A percentile compares a stretch with the other conserved stretches of the same genome.
phyloP scores from a whole-genome alignment of 1,284 basidiomycete genomes.

The Volvariella volvacea region DNA sequence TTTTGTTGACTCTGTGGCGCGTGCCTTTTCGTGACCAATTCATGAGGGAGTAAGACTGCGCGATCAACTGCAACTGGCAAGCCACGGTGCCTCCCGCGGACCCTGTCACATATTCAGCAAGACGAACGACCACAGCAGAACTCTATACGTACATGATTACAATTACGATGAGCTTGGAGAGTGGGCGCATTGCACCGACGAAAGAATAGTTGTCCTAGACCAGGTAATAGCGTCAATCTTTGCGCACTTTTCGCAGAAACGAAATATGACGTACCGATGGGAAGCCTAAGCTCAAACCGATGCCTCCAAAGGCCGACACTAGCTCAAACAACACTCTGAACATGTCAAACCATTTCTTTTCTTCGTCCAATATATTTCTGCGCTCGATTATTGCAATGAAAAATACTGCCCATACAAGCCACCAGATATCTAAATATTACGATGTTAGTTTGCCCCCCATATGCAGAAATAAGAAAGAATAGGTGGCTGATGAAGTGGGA shows the following conservation, averaged over 20 bases:
- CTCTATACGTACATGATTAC: conserved; percentile 58
- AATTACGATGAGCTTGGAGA: conserved; percentile 72
- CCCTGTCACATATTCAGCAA: conserved; percentile 19
- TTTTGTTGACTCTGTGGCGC: too few relatives aligned
- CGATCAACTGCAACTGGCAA: conserved; percentile 68
- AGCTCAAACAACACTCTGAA: conserved; percentile 61
- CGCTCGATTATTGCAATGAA: conserved; percentile 65
- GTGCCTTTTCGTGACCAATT: conserved; percentile 21
- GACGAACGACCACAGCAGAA: background rate
- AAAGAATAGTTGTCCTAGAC: conserved; percentile 54
- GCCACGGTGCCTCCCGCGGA: conserved; percentile 70
- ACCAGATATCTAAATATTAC: conserved; percentile 49
- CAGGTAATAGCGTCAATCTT: too few relatives aligned
- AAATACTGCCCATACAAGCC: conserved; percentile 57
- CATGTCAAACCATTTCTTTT: conserved; percentile 60
- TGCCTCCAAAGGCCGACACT: conserved; percentile 63
- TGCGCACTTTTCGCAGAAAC: background rate
- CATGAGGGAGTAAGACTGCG: conserved; percentile 46
- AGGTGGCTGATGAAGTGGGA: too few relatives aligned
- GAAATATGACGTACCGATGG: conserved; percentile 34
- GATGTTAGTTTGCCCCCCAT: too few relatives aligned
- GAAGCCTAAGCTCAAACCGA: conserved; percentile 68
- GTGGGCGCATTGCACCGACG: conserved; percentile 53
- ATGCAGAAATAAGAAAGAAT: too few relatives aligned
- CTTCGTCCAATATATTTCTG: conserved; percentile 45